A percentile compares a stretch with the other conserved stretches of the same genome.
Evolutionary conservation across 73 alveolate species (phyloP).

Genomic region (Paramecium biaurelia): DNA sequence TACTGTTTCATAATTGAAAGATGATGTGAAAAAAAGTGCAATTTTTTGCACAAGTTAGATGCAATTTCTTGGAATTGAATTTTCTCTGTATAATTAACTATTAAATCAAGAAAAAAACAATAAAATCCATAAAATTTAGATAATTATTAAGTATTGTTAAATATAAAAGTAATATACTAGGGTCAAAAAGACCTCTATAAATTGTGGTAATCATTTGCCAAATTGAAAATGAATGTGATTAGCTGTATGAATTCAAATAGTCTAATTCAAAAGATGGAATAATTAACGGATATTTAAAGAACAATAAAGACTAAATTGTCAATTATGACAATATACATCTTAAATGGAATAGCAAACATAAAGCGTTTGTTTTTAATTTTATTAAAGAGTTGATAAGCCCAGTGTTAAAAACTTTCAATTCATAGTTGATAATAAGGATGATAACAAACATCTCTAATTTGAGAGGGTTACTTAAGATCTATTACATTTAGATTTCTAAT

Average conservation of each 20-base stretch:
- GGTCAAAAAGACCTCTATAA: constrained; percentile 90
- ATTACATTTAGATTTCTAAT: constrained; percentile 81
- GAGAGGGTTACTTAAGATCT: constrained; percentile 81
- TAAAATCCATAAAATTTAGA: constrained; percentile 69
- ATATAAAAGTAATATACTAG: constrained; percentile 84
- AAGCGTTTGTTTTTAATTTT: constrained; percentile 88
- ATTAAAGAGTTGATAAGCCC: constrained; percentile 91
- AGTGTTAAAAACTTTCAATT: constrained; percentile 87
- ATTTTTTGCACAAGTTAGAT: constrained; percentile 83
- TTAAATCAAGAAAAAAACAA: constrained; percentile 84
- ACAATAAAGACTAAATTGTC: constrained; percentile 64
- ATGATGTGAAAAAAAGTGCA: constrained; percentile 70
- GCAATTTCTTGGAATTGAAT: constrained; percentile 91
- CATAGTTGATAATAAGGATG: constrained; percentile 80
- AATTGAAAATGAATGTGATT: constrained; percentile 62
- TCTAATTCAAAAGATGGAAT: constrained; percentile 70
- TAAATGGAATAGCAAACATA: constrained; percentile 85
- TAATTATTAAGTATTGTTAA: constrained; percentile 73
- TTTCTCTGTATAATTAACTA: constrained; percentile 77
- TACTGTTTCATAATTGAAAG: constrained; percentile 73
- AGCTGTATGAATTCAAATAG: constrained; percentile 64
- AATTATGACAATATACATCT: constrained; percentile 84
- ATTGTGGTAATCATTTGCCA: constrained; percentile 77
- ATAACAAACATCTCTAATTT: constrained; percentile 75
- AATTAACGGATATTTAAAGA: constrained; percentile 65